These are phyloP conservation scores for Gossypium arboreum DNA, from an alignment of 345 rosid genomes.

Conservation along the genomic window DNA sequence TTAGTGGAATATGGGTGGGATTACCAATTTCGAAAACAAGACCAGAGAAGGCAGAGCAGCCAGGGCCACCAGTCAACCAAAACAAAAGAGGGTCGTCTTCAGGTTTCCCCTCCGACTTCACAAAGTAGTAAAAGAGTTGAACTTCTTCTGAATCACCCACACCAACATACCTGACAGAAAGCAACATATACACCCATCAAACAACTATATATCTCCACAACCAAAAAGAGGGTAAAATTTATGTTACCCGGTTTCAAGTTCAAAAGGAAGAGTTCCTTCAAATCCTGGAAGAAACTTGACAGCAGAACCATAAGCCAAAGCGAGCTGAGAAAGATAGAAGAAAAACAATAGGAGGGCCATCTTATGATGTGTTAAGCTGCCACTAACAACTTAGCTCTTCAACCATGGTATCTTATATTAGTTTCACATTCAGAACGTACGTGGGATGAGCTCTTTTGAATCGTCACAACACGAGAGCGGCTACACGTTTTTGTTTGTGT, in stretches of 20 bases:
- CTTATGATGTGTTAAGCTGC: constrained; percentile 15
- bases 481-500: neutral
- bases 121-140: constrained; percentile 61
- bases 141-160: constrained; percentile 45
- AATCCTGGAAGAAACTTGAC: constrained; percentile 63
- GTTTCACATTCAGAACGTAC: neutral
- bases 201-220: neutral
- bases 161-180: constrained; percentile 41
- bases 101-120: constrained; percentile 55
- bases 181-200: neutral
- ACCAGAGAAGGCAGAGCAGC: constrained; percentile 49
- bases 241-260: constrained; percentile 67
- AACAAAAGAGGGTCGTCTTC: constrained; percentile 50
- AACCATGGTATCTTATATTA: neutral
- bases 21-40: constrained; percentile 54
- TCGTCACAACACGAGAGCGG: neutral
- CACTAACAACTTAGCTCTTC: neutral
- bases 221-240: neutral
- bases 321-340: constrained; percentile 15
- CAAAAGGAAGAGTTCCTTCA: constrained; percentile 58
- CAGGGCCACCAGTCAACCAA: constrained; percentile 87
- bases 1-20: too few species aligned
- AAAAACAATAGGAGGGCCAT: constrained; percentile 14
- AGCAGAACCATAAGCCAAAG: constrained; percentile 6
- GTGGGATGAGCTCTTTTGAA: neutral